Evolutionary conservation across 306 rosid species (phyloP).

Genomic region (Herpetospermum pedunculosum): DNA sequence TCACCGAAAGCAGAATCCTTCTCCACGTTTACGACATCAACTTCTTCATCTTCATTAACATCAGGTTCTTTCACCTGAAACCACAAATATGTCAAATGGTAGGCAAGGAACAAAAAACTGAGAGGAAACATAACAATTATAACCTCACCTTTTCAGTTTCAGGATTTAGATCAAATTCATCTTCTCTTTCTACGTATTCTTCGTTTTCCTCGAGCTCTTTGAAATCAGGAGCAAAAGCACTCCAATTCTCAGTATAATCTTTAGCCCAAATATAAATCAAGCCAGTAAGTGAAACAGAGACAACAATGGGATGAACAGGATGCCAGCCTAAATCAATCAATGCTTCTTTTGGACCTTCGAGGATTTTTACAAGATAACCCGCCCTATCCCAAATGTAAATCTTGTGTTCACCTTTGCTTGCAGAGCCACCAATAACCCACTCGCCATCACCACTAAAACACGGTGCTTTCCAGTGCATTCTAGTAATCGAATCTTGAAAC

Average conservation of each 20-base stretch:
- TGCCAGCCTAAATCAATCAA: conserved; percentile 95
- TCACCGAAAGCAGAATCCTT: conserved; percentile 79
- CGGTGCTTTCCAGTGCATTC: conserved; percentile 98
- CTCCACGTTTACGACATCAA: conserved; percentile 69
- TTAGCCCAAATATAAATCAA: conserved; percentile 91
- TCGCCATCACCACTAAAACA: conserved; percentile 99
- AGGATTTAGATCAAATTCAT: conserved; percentile 89
- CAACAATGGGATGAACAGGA: conserved; percentile 86
- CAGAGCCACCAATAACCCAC: conserved; percentile 97
- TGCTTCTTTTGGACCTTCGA: conserved; percentile 99
- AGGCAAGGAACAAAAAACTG: neutral
- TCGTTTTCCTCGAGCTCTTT: conserved; percentile 98
- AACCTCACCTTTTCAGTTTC: conserved; percentile 74
- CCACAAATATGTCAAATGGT: neutral
- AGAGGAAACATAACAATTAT: neutral
- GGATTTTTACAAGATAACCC: conserved; percentile 91
- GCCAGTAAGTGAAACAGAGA: conserved; percentile 84
- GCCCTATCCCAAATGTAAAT: conserved; percentile 97
- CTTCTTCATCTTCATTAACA: conserved; percentile 73
- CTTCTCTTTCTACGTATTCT: conserved; percentile 87
- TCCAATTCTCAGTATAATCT: conserved; percentile 97
- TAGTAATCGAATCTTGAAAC: conserved; percentile 91
- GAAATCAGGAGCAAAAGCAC: conserved; percentile 99
- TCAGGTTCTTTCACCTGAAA: conserved; percentile 71
- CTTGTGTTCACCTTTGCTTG: conserved; percentile 99